Evolutionary conservation across 495 filamentous ascomycete species (phyloP).

Genomic region (Tuber microsphaerosporum): DNA sequence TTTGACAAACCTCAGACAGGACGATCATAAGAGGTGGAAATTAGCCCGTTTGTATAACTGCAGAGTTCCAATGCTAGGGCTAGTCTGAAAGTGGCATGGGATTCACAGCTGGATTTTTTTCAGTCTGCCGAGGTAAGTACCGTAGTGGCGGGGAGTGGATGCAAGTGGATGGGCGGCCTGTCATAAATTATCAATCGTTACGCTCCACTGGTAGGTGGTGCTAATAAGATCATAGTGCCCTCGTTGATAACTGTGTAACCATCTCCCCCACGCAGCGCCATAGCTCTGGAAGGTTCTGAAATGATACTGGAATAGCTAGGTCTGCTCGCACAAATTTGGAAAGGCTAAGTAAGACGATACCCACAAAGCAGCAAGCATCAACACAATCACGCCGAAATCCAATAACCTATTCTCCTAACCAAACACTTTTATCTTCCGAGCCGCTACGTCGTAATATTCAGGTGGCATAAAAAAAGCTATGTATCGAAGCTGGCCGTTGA

Average conservation of each 20-base stretch:
- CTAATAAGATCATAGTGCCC: background rate
- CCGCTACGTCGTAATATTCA: background rate
- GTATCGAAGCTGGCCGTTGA: background rate
- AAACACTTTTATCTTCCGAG: background rate
- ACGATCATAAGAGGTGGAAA: too few relatives aligned
- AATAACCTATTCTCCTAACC: background rate
- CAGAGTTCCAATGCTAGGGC: too few relatives aligned
- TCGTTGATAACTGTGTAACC: background rate
- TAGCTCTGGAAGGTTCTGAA: background rate
- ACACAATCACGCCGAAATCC: background rate
- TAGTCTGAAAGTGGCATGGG: too few relatives aligned
- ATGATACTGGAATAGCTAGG: background rate
- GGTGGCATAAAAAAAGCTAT: background rate
- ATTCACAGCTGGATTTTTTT: background rate
- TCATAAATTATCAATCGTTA: background rate
- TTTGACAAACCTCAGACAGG: background rate
- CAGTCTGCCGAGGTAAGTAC: background rate
- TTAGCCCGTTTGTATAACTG: too few relatives aligned
- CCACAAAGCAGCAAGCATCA: background rate
- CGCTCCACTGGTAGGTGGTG: background rate
- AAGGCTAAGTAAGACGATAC: background rate
- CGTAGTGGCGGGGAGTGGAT: background rate
- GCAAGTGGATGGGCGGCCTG: background rate
- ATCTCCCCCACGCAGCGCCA: background rate
- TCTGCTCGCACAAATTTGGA: background rate